Percentiles rank a stretch among this genome's conserved stretches.
These are phyloP conservation scores for Ustilago bromivora DNA, from an alignment of 1,284 basidiomycete genomes.

Conservation along the genomic window DNA sequence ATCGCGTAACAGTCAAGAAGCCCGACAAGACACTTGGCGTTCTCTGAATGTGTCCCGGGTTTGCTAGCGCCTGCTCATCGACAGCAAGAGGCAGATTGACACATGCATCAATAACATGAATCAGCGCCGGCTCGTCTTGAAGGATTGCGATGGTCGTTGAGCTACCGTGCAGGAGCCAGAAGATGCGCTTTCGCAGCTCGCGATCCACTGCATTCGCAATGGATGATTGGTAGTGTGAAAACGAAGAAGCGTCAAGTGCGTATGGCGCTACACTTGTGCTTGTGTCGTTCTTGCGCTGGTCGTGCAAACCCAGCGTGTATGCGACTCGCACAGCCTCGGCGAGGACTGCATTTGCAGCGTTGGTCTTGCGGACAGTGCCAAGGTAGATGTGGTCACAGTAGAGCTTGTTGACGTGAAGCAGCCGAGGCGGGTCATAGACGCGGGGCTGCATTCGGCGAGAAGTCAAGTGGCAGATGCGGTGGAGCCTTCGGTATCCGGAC, in stretches of 20 bases:
- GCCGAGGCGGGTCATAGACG: conserved; percentile 45
- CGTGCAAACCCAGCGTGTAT: conserved; percentile 48
- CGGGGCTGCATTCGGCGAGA: conserved; percentile 53
- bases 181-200: conserved; percentile 52
- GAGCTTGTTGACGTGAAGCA: conserved; percentile 55
- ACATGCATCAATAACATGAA: conserved; percentile 50
- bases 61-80: conserved; percentile 47
- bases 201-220: conserved; percentile 42
- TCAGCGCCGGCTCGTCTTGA: conserved; percentile 51
- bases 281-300: conserved; percentile 41
- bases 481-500: conserved; percentile 51
- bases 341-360: conserved; percentile 55
- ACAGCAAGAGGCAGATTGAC: conserved; percentile 52
- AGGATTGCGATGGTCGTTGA: conserved; percentile 55
- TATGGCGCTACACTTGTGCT: conserved; percentile 13
- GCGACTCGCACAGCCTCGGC: conserved; percentile 55
- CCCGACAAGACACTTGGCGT: conserved; percentile 45
- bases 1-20: conserved; percentile 45
- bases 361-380: conserved; percentile 43
- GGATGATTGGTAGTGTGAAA: conserved; percentile 24
- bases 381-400: conserved; percentile 63
- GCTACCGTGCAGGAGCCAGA: conserved; percentile 54
- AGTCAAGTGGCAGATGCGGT: conserved; percentile 55
- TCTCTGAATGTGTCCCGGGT: conserved; percentile 24
- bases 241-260: conserved; percentile 20